Evolutionary conservation across 345 rosid species (phyloP).

Genomic region (Geranium brycei): DNA sequence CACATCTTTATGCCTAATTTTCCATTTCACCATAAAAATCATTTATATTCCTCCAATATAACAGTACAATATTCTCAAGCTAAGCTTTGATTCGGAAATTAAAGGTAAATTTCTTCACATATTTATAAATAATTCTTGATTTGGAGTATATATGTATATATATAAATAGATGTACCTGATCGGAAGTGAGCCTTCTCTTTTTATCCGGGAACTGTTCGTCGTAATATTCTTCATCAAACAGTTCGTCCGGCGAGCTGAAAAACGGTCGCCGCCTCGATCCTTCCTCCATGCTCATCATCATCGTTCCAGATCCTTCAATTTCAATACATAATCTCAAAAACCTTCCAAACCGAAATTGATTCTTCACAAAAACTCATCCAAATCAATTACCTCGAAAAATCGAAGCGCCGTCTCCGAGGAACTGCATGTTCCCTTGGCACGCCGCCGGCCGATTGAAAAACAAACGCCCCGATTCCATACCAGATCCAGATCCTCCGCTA

Average conservation of each 20-base stretch:
- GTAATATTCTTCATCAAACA: constrained; percentile 57
- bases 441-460: constrained; percentile 49
- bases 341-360: not conserved
- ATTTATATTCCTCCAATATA: not conserved
- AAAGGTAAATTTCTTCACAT: not conserved
- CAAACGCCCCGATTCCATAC: constrained; percentile 59
- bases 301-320: constrained; percentile 35
- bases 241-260: constrained; percentile 58
- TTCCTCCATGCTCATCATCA: constrained; percentile 50
- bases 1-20: no score
- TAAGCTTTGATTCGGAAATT: not conserved
- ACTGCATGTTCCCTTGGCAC: constrained; percentile 48
- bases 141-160: constrained; percentile 9
- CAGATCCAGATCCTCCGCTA: not conserved
- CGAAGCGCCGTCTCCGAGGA: constrained; percentile 44
- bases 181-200: constrained; percentile 68
- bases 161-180: constrained; percentile 50
- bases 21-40: not conserved
- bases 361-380: not conserved
- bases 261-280: constrained; percentile 54
- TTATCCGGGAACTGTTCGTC: constrained; percentile 75
- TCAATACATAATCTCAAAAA: not conserved
- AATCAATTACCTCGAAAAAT: constrained; percentile 30
- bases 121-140: constrained; percentile 2
- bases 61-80: not conserved